Conservation (phyloP, 2,329 filamentous ascomycete genomes). For the Rhynchosporium graminicola region DNA sequence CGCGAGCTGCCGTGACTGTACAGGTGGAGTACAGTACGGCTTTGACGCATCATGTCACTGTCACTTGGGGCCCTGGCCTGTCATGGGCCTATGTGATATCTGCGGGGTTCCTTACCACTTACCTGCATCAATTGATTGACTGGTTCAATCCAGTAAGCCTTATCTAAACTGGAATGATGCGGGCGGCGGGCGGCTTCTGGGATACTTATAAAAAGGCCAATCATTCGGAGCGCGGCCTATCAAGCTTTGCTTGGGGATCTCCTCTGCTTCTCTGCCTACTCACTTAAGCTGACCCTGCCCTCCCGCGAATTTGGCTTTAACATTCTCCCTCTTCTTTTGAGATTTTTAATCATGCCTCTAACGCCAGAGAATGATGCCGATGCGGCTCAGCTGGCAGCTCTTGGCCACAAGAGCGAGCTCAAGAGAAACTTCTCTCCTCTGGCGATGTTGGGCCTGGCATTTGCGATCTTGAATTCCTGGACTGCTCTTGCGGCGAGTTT, state of each 20-base stretch:
- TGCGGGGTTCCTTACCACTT: neutral
- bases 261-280: neutral
- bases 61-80: neutral
- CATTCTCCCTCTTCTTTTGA: neutral
- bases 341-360: constrained; percentile 13
- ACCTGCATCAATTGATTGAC: neutral
- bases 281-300: neutral
- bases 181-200: neutral
- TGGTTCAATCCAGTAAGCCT: neutral
- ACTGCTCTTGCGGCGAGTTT: constrained; percentile 50
- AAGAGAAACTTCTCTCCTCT: constrained; percentile 56
- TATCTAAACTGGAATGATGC: neutral
- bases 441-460: constrained; percentile 60
- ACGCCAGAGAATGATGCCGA: constrained; percentile 22
- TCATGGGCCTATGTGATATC: neutral
- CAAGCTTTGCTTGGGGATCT: constrained; percentile 9
- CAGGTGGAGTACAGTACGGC: too few relatives aligned
- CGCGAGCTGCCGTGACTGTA: too few relatives aligned
- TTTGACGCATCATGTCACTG: neutral
- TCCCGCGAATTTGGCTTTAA: neutral
- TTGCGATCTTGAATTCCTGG: constrained; percentile 60
- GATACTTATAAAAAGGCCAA: neutral
- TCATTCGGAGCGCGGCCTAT: constrained; percentile 5
- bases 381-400: constrained; percentile 49
- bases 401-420: constrained; percentile 52